Evolutionary conservation across 805 yeast species (phyloP), one percentile per base, ranked within the genome.

Genomic region (Myxozyma kluyveri): DNA sequence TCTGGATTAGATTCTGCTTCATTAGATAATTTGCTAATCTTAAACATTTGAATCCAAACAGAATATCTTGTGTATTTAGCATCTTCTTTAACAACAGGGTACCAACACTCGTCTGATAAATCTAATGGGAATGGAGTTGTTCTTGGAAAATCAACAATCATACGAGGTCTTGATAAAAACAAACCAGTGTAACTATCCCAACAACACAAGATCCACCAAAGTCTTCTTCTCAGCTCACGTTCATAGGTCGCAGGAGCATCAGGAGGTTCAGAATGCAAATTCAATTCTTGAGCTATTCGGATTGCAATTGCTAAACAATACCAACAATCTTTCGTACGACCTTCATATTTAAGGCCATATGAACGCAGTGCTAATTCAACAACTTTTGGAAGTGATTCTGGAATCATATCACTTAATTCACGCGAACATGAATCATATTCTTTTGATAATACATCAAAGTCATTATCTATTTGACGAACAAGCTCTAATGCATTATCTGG

Each of bases 231-330:
- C 9, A 32, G 47, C 42, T 54, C 59, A 22, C 59, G 55, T 21
- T 47, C 50, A 32, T 52, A 54, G 14, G 57, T 24, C 19, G 49
- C 32, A 7, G 52, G 53, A 4, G 47, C 12, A 33, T 48, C 37
- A 10, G 51, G 52, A 37, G 47, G 50, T 24, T 54, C 59, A 29
- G 45, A 19, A 32, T 54, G 57, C 31, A 54, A 51, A 22, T 48
- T 43, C 35, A 54, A 37, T 26, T 54, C 57, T 26, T 54, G 59
- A 10, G 59, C 59, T 29, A 51, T 44, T 31, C 56, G 52, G 4
- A 51, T 18, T 12, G 56, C 41, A 5, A 42, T 43, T 18, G 46
- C 53, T 23, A 51, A 17, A 9, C 36, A 40, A 32, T 54, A 54
- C 59, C 59, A 54, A 24, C 47, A 21, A 12, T 54, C 56, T 24